Evolutionary conservation across 2,329 filamentous ascomycete species (phyloP), one percentile per base, ranked within the genome.

Genomic region (Penicillium sp.): DNA sequence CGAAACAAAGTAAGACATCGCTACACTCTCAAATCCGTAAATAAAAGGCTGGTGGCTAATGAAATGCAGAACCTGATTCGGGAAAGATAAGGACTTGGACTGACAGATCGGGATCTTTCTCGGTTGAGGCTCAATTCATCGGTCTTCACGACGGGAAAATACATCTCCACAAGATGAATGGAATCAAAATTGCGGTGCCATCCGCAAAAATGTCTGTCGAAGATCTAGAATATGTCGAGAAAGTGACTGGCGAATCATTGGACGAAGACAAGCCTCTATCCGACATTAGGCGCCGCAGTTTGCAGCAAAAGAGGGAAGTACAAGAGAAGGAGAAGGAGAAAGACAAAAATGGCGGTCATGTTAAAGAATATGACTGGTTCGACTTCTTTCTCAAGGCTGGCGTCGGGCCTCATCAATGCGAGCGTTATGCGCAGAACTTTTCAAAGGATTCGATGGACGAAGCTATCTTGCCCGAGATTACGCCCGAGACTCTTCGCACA

Each of bases 131-230:
- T 16, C 91, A 99, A 70, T 99, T 97, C 68, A 84, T 99, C 52
- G 93, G 91, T 26, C 82, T 97, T 52, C 91, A 91, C 71, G 94
- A 97, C 69, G 91, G 92, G 61, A 97, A 97, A 74, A 95, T 99
- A 63, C 95, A 99, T 73, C 80, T 99, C 21, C 94, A 99, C 79
- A 99, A 99, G 77, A 83, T 91, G 75, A 99, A 99, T 69, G 94
- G 94, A 38, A 91, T 99, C 66, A 97, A 97, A 74, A 99, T 99
- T 73, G 94, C 94, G 8, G 94, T 99, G 3, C 94, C 94, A 2
- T 85, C 97, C 26, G 80, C 85, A 40, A 99, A 99, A 72, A 99
- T 99, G 94, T 95, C 93, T 0, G 81, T 91, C 43, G 89, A 93
- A 67, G 94, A 99, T 74, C 80, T 99, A 40, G 93, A 97, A 74